Conservation (phyloP, 2,329 filamentous ascomycete species). For the Aspergillus sp. region DNA sequence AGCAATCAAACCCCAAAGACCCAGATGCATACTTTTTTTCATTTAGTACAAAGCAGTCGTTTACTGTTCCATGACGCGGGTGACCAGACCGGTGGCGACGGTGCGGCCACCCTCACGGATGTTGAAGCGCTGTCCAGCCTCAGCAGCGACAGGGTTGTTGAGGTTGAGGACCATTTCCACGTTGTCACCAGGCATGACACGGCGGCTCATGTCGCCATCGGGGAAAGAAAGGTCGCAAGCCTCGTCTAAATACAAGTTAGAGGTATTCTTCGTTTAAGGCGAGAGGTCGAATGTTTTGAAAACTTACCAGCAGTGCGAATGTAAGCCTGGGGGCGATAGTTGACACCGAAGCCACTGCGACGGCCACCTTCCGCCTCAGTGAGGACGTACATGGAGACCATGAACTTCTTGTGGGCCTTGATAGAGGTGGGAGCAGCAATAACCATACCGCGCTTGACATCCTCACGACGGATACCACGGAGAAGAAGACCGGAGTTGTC, state of each 20-base stretch:
- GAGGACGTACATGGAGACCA: constrained; percentile 94
- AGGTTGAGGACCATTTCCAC: constrained; percentile 93
- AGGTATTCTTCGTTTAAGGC: not conserved
- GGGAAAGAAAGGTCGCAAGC: constrained; percentile 80
- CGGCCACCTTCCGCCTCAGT: constrained; percentile 98
- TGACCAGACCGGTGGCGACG: constrained; percentile 79
- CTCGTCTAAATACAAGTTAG: constrained; percentile 50
- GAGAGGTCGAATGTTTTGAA: constrained; percentile 19
- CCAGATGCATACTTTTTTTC: constrained; percentile 24
- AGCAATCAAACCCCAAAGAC: constrained; percentile 31
- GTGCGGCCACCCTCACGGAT: constrained; percentile 94
- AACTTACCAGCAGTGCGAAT: constrained; percentile 84
- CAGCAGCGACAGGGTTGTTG: constrained; percentile 80
- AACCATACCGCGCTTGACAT: constrained; percentile 93
- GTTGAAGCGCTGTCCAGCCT: constrained; percentile 95
- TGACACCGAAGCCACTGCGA: constrained; percentile 90
- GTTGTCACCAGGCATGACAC: constrained; percentile 98
- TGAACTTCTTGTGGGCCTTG: constrained; percentile 87
- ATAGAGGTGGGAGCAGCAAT: constrained; percentile 77
- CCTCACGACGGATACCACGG: constrained; percentile 93
- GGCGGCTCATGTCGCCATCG: constrained; percentile 74
- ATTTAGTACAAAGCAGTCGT: constrained; percentile 35
- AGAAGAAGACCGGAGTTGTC: constrained; percentile 98
- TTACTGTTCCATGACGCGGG: constrained; percentile 61
- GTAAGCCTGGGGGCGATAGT: constrained; percentile 97